A percentile compares a stretch with the other conserved stretches of the same genome.
Evolutionary conservation across 2,329 filamentous ascomycete species (phyloP).

Genomic region (Samsoniella hepiali): DNA sequence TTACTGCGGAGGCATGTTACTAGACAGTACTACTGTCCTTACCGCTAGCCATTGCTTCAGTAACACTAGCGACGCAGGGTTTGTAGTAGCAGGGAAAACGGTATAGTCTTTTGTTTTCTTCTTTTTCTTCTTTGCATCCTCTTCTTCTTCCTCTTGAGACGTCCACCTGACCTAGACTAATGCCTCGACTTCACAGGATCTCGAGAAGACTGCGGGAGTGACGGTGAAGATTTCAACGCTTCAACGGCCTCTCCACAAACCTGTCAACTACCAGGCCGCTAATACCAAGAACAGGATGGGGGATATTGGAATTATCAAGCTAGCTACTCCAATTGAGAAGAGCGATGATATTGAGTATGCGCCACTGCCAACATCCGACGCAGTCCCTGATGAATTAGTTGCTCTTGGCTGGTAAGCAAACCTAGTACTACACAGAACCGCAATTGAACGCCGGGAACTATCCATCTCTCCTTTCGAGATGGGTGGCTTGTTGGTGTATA

Average conservation of each 20-base stretch:
- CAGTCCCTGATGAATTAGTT: not conserved
- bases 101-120: not conserved
- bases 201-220: not conserved
- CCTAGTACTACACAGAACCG: not conserved
- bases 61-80: not conserved
- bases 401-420: not conserved
- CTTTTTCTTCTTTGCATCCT: not conserved
- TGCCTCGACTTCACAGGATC: not conserved
- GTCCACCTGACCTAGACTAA: not conserved
- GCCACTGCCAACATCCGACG: not conserved
- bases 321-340: not conserved
- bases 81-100: not conserved
- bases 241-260: not conserved
- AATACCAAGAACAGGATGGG: not conserved
- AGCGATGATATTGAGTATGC: not conserved
- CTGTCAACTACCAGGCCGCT: not conserved
- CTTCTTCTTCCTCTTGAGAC: not conserved
- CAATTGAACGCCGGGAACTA: not conserved
- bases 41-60: not conserved
- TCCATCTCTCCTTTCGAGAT: not conserved
- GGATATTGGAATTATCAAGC: not conserved
- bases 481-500: not conserved
- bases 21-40: not conserved
- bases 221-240: conserved; percentile 1
- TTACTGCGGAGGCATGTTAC: not conserved